Conservation (phyloP, 2,329 filamentous ascomycete species). For the Penicillium sp. region DNA sequence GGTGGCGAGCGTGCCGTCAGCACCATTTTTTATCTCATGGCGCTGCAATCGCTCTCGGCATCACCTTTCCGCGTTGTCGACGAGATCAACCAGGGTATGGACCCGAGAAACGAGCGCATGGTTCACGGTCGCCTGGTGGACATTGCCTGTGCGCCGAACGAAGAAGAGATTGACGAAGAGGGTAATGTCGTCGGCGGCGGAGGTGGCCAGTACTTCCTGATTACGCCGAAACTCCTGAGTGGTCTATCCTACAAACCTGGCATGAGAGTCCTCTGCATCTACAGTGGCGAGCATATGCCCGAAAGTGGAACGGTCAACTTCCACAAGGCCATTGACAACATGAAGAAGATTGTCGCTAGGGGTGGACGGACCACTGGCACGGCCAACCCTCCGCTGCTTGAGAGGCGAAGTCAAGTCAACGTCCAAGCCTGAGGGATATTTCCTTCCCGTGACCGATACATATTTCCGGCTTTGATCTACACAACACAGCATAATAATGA, state of each 20-base stretch:
- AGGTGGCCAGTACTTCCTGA: constrained; percentile 85
- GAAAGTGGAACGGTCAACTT: constrained; percentile 40
- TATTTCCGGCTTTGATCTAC: neutral
- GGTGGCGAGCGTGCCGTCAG: constrained; percentile 95
- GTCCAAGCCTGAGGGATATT: constrained; percentile 19
- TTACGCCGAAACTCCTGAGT: constrained; percentile 91
- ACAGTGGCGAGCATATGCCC: constrained; percentile 71
- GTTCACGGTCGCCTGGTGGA: constrained; percentile 98
- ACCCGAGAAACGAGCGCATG: constrained; percentile 96
- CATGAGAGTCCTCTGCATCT: constrained; percentile 93
- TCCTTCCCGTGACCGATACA: neutral
- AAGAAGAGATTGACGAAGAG: constrained; percentile 49
- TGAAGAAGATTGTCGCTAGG: constrained; percentile 30
- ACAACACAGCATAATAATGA: constrained; percentile 2
- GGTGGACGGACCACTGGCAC: constrained; percentile 9
- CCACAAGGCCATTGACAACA: constrained; percentile 34
- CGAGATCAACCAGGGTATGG: constrained; percentile 99
- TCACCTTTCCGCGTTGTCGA: constrained; percentile 97
- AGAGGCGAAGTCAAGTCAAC: constrained; percentile 16
- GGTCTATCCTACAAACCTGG: constrained; percentile 82
- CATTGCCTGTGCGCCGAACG: constrained; percentile 74
- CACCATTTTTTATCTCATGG: constrained; percentile 99
- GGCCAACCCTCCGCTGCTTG: constrained; percentile 17
- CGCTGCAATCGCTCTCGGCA: constrained; percentile 87
- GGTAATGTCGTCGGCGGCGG: constrained; percentile 32